Evolutionary conservation across 1,284 basidiomycete genomes (phyloP), one percentile per base, ranked within the genome.

Genomic region (Cystobasidiaceae sp.): DNA sequence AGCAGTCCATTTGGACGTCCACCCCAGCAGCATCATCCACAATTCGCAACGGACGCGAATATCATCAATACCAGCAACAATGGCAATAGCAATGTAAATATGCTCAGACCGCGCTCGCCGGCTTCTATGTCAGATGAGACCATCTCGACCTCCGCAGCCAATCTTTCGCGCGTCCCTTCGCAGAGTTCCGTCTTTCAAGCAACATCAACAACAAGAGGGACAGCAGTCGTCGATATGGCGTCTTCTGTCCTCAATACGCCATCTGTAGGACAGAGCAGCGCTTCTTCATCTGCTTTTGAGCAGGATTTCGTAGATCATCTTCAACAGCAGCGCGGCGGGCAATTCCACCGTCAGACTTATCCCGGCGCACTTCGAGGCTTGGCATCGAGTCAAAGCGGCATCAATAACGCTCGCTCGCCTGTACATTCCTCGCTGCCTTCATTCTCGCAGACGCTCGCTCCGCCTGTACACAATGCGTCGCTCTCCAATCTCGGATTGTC

Each of bases 401-500:
- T n/a, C n/a, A n/a, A n/a, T n/a, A n/a, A n/a, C n/a, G n/a, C n/a
- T n/a, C n/a, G n/a, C n/a, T n/a, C n/a, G n/a, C n/a, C n/a, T n/a
- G n/a, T n/a, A n/a, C n/a, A n/a, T n/a, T n/a, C n/a, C n/a, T n/a
- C n/a, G n/a, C n/a, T n/a, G 15, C 21, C 25, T 27, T 21, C 54
- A 30, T 56, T 44, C 28, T 56, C 54, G 19, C 54, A 30, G 2
- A 56, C 54, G 27, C 44, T 56, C 21, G 54, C 54, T n/a, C 54
- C 54, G 2, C 39, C 54, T 28, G n/a, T n/a, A n/a, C n/a, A n/a
- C n/a, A n/a, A n/a, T n/a, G n/a, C 39, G 32, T 28, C 23, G 37
- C n/a, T 17, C 23, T 44, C 54, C 27, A 30, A 17, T 44, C 9
- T 28, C 41, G 5, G 39, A n/a, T 28, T 43, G 39, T 43, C 37